Conservation (phyloP, 2,329 filamentous ascomycete genomes). For the Fusarium sp. region DNA sequence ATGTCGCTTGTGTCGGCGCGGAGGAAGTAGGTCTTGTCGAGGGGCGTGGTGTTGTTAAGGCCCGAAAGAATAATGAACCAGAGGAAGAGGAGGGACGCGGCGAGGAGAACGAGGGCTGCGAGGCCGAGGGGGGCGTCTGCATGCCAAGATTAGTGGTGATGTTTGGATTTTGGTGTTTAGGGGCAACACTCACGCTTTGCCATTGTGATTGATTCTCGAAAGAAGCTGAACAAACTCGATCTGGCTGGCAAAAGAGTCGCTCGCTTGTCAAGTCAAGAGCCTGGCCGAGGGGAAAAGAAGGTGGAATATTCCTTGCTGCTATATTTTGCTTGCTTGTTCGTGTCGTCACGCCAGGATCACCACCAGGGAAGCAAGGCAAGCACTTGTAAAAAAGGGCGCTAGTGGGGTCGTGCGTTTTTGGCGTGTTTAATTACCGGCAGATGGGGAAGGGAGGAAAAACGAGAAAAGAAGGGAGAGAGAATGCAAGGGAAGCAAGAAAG, state of each 20-base stretch:
- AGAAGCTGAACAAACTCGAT: background rate
- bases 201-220: conserved; percentile 25
- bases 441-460: background rate
- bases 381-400: conserved; percentile 19
- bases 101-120: conserved; percentile 62
- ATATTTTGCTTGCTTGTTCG: conserved; percentile 7
- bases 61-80: conserved; percentile 71
- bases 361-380: conserved; percentile 12
- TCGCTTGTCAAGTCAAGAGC: background rate
- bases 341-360: conserved; percentile 39
- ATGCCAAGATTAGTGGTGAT: background rate
- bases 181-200: conserved; percentile 37
- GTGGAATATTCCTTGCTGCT: conserved; percentile 5
- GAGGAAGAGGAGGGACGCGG: conserved; percentile 64
- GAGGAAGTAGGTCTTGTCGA: conserved; percentile 88
- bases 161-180: background rate
- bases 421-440: conserved; percentile 4
- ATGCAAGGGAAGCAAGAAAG: background rate
- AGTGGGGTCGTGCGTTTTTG: conserved; percentile 21
- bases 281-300: background rate
- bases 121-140: conserved; percentile 57
- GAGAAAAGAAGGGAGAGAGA: background rate
- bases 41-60: conserved; percentile 61
- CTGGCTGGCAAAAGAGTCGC: background rate
- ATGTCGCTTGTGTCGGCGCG: conserved; percentile 81